Percentiles rank a stretch among this genome's conserved stretches.
These are phyloP conservation scores for Aspergillus saccharolyticus DNA, from an alignment of 495 filamentous ascomycete genomes.

Conservation along the genomic window DNA sequence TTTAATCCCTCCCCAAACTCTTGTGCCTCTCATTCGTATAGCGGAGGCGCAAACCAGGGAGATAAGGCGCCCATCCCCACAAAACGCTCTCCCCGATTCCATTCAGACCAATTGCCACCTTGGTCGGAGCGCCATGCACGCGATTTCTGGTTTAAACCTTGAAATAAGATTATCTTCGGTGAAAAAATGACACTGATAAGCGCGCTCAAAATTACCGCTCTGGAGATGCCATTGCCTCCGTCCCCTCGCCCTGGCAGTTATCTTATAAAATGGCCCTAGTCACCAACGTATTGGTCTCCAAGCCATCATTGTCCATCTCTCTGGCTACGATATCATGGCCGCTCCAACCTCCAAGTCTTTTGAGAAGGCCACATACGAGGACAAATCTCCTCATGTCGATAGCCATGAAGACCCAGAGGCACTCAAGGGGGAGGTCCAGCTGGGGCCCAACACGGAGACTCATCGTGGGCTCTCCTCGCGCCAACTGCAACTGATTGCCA, in stretches of 20 bases:
- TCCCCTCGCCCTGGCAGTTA: not conserved
- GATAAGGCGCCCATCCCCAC: not conserved
- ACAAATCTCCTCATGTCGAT: constrained; percentile 2
- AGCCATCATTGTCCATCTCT: not conserved
- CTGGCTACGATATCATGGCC: constrained; percentile 13
- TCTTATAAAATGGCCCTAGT: not conserved
- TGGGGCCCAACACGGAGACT: constrained; percentile 14
- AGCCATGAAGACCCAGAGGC: constrained; percentile 22
- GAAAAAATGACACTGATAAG: not conserved
- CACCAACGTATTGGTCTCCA: not conserved
- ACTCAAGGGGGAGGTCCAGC: constrained; percentile 16
- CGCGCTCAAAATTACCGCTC: not conserved
- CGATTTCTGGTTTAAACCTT: not conserved
- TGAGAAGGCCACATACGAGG: constrained; percentile 15
- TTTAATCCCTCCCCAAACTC: not conserved
- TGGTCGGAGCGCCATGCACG: not conserved
- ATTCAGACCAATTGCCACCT: not conserved
- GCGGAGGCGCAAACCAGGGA: not conserved
- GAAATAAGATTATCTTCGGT: not conserved
- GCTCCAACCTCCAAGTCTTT: constrained; percentile 17
- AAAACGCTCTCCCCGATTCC: not conserved
- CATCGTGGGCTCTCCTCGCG: constrained; percentile 37
- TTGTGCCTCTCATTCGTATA: not conserved
- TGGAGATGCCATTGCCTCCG: not conserved
- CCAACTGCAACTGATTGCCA: constrained; percentile 62